These are phyloP conservation scores for Apiospora malaysiana DNA, from an alignment of 2,329 filamentous ascomycete genomes.

Conservation along the genomic window DNA sequence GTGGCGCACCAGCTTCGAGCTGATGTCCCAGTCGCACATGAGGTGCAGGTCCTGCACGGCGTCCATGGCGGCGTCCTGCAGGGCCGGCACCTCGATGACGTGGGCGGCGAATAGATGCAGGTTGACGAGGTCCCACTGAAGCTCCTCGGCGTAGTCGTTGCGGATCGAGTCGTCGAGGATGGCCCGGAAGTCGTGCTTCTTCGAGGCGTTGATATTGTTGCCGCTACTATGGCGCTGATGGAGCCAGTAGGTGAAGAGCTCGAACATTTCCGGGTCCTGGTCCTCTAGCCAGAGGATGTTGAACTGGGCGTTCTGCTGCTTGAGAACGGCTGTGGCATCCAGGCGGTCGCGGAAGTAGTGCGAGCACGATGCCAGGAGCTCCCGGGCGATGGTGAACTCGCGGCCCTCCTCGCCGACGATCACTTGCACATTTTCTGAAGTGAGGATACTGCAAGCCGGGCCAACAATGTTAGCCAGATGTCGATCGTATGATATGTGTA, in stretches of 20 bases:
- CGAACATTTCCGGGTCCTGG: slow-evolving; percentile 42
- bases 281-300: slow-evolving; percentile 38
- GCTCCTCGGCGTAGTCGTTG: slow-evolving; percentile 39
- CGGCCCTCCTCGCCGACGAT: slow-evolving; percentile 37
- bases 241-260: slow-evolving; percentile 43
- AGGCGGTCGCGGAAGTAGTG: slow-evolving; percentile 37
- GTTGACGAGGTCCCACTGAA: slow-evolving; percentile 63
- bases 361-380: slow-evolving; percentile 36
- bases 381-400: slow-evolving; percentile 39
- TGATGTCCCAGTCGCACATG: slow-evolving; percentile 63
- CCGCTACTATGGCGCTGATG: slow-evolving; percentile 22
- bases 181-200: slow-evolving; percentile 31
- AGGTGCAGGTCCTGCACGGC: slow-evolving; percentile 65
- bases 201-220: slow-evolving; percentile 19
- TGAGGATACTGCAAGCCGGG: not conserved
- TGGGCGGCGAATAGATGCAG: slow-evolving; percentile 63
- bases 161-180: slow-evolving; percentile 37
- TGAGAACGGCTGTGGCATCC: slow-evolving; percentile 33
- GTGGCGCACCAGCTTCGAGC: slow-evolving; percentile 55
- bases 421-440: slow-evolving; percentile 37
- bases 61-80: slow-evolving; percentile 65
- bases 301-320: slow-evolving; percentile 31
- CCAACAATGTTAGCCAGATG: not conserved
- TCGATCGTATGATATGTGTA: not conserved
- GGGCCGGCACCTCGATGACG: slow-evolving; percentile 50